Evolutionary conservation across 148 eudicot species (phyloP).

Genomic region (Persicaria maculosa): DNA sequence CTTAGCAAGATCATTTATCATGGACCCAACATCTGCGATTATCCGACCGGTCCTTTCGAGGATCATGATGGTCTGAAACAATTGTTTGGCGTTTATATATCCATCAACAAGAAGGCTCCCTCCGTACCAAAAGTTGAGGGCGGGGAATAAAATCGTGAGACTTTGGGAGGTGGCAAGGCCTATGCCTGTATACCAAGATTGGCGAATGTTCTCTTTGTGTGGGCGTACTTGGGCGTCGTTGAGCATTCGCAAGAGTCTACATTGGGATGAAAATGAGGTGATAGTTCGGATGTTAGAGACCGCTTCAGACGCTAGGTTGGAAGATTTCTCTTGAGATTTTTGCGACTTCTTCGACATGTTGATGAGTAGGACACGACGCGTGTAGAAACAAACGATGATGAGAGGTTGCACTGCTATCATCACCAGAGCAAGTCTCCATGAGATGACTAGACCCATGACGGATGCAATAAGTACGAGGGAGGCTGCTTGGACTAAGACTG

Average conservation of each 20-base stretch:
- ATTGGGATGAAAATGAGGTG: background rate
- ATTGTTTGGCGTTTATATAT: constrained; percentile 21
- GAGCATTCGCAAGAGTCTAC: background rate
- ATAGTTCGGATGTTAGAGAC: background rate
- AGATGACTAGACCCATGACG: constrained; percentile 15
- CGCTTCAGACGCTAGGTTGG: constrained; percentile 1
- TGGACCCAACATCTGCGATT: constrained; percentile 26
- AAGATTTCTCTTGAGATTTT: background rate
- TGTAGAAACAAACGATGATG: constrained; percentile 24
- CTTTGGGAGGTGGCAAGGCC: constrained; percentile 25
- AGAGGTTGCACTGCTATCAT: constrained; percentile 29
- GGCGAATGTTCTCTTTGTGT: background rate
- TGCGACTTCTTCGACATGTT: constrained; percentile 21
- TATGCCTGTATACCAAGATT: background rate
- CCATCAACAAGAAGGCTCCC: constrained; percentile 30
- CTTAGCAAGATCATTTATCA: constrained; percentile 16
- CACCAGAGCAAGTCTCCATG: constrained; percentile 30
- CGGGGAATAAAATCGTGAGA: constrained; percentile 20
- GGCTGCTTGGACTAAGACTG: background rate
- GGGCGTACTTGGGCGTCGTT: background rate
- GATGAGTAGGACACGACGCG: constrained; percentile 17
- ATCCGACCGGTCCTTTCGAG: constrained; percentile 31
- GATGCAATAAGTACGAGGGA: constrained; percentile 3
- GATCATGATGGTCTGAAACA: constrained; percentile 33
- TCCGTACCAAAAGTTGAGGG: constrained; percentile 40